Conservation (phyloP, 345 rosid genomes). For the Barbarea vulgaris region DNA sequence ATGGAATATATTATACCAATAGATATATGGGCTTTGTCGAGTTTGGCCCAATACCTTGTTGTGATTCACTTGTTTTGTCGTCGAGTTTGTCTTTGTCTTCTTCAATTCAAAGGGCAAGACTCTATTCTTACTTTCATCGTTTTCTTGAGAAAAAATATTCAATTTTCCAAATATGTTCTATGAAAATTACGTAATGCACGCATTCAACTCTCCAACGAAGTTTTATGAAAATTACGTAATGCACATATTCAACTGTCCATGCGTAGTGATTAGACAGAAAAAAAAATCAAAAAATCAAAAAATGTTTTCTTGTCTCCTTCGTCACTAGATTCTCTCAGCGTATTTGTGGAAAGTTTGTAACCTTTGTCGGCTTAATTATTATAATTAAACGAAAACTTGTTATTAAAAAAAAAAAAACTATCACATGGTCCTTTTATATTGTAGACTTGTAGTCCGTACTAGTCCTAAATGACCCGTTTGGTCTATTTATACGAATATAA, state of each 20-base stretch:
- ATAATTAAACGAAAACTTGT: not conserved
- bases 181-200: not conserved
- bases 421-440: not conserved
- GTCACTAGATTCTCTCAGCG: constrained; percentile 26
- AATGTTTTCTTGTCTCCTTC: constrained; percentile 33
- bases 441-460: too few species aligned
- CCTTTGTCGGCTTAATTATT: constrained; percentile 27
- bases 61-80: not conserved
- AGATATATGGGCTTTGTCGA: not conserved
- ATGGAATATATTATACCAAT: not conserved
- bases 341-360: constrained; percentile 33
- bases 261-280: not conserved
- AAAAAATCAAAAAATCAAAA: not conserved
- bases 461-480: not conserved
- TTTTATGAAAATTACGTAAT: not conserved
- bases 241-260: not conserved
- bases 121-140: not conserved
- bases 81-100: not conserved
- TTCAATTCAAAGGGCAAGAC: not conserved
- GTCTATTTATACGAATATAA: not conserved
- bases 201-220: not conserved
- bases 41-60: constrained; percentile 1
- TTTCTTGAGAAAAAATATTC: not conserved
- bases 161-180: not conserved
- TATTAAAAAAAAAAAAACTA: not conserved